Base-by-base conservation (phyloP, 371 early-diverging fungal genomes). In the Syncephalis plumigaleata region DNA sequence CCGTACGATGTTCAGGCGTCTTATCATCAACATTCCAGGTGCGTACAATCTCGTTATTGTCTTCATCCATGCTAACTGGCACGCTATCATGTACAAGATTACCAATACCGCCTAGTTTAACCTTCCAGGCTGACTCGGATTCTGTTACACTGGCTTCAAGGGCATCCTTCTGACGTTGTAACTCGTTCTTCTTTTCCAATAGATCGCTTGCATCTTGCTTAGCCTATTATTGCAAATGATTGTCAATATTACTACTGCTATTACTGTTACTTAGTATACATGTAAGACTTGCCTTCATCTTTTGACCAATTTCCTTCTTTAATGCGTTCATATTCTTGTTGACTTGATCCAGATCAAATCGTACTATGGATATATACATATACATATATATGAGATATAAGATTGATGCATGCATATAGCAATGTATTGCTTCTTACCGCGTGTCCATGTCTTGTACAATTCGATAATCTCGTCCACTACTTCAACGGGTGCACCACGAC, bases 51-150 rank as follows among this genome's bases (percentile, higher is more conserved):
- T 72, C 73, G 59, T 94, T 95, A 59, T 91, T 78, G 42, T 80
- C 87, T 36, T 59, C 56, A 46, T 51, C 40, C 43, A 48, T 37
- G 11, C 50, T 55, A 39, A 44, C 39, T 7, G 84, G 77, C n/a
- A 97, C 98, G 39, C 80, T 79, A 47, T 81, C 70, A 59, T 98
- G 96, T 11, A 99, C 91, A 55, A 98, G 64, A 75, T 99, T 99
- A 50, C 99, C 99, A 47, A 99, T 70, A 7, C 63, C 59, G 45
- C 54, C 60, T 44, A 98, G 69, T 67, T 79, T 86, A 25, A 55
- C 58, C 58, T 73, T 71, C 64, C 86, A 75, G 3, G 58, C 53
- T 26, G 54, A 62, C 55, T 89, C 87, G 56, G 76, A 75, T 45
- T 69, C 81, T 64, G 87, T 87, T 54, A 78, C 74, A 54, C 74